Conservation (phyloP, 2,329 filamentous ascomycete species). For the Xylariaceae sp. region DNA sequence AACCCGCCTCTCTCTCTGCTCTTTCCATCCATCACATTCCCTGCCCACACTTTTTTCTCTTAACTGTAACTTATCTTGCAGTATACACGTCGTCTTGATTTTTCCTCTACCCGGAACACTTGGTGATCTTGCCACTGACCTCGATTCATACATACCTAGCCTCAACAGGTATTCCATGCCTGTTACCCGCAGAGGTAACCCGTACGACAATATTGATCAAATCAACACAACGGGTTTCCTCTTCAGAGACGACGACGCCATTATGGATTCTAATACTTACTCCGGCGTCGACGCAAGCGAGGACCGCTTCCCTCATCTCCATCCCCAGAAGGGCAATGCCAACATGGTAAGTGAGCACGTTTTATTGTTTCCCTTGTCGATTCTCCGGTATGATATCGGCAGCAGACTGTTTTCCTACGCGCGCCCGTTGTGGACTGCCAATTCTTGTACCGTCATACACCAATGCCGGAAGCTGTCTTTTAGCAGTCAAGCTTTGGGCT, state of each 20-base stretch:
- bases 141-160: conserved; percentile 41
- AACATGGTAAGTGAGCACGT: conserved; percentile 41
- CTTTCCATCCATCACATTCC: no score
- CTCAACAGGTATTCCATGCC: conserved; percentile 93
- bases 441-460: not conserved
- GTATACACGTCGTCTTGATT: not conserved
- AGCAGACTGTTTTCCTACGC: not conserved
- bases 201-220: conserved; percentile 70
- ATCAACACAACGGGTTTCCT: conserved; percentile 83
- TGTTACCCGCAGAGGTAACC: conserved; percentile 66
- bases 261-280: conserved; percentile 63
- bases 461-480: not conserved
- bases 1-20: no score
- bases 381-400: not conserved
- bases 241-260: conserved; percentile 71
- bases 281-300: conserved; percentile 69
- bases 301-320: conserved; percentile 82
- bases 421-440: not conserved
- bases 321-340: conserved; percentile 55
- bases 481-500: not conserved
- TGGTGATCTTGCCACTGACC: conserved; percentile 16
- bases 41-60: not conserved
- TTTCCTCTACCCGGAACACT: not conserved
- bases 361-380: not conserved
- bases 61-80: not conserved